Evolutionary conservation across 768 basidiomycete genomes (phyloP).

Genomic region (Mycena maculata): DNA sequence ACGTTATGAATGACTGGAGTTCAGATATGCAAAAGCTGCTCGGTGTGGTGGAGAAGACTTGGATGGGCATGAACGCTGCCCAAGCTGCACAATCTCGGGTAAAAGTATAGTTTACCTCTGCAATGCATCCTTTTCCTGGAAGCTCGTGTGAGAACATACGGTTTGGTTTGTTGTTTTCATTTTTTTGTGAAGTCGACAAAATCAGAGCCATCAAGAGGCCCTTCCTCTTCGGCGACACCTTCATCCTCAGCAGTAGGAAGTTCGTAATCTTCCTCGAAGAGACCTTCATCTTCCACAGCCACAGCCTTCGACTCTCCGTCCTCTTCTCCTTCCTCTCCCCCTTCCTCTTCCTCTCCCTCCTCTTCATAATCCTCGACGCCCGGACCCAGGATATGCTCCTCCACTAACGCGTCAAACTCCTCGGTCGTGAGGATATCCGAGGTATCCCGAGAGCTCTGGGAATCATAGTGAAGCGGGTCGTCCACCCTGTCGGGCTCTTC

Average conservation of each 20-base stretch:
- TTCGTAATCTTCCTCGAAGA: constrained; percentile 17
- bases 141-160: background rate
- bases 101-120: constrained; percentile 45
- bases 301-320: background rate
- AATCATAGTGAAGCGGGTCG: too few species aligned
- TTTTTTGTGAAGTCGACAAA: constrained; percentile 9
- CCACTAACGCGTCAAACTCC: constrained; percentile 12
- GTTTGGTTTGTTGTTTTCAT: background rate
- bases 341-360: background rate
- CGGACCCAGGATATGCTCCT: background rate
- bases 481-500: background rate
- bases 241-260: background rate
- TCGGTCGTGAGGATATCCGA: background rate
- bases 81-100: constrained; percentile 82
- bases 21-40: constrained; percentile 95
- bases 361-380: background rate
- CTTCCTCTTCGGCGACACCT: constrained; percentile 6
- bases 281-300: background rate
- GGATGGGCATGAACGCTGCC: constrained; percentile 95
- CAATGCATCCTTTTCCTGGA: constrained; percentile 22
- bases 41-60: constrained; percentile 95
- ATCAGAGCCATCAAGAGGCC: background rate
- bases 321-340: background rate
- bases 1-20: constrained; percentile 98
- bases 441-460: background rate